Evolutionary conservation across 139 green algal species (phyloP).

Genomic region (Nannochloris sp.): DNA sequence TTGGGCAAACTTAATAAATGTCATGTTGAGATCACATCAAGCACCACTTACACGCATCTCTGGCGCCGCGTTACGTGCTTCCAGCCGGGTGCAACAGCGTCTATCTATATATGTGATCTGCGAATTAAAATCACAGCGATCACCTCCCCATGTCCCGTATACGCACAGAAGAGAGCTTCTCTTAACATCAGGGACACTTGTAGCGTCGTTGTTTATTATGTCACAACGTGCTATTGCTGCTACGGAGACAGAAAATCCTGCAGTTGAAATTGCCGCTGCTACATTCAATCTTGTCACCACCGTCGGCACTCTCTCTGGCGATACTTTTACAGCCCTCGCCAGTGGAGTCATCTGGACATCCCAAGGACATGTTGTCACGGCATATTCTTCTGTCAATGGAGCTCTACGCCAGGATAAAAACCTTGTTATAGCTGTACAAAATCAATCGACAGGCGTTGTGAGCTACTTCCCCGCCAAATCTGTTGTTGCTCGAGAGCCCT

Average conservation of each 20-base stretch:
- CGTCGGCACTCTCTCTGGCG: neutral
- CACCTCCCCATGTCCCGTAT: neutral
- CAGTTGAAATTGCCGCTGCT: neutral
- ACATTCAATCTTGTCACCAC: neutral
- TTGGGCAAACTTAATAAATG: too few relatives aligned
- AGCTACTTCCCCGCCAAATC: neutral
- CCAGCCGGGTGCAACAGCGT: too few relatives aligned
- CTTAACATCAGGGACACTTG: neutral
- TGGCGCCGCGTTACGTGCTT: too few relatives aligned
- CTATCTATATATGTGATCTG: too few relatives aligned
- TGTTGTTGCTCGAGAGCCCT: slow-evolving; percentile 1
- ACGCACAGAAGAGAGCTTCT: neutral
- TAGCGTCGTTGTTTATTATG: neutral
- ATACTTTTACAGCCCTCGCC: neutral
- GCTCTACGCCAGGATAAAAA: neutral
- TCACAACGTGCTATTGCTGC: neutral
- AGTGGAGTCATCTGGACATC: neutral
- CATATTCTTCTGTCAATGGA: slow-evolving; percentile 6
- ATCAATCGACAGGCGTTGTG: neutral
- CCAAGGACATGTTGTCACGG: neutral
- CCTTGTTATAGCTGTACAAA: neutral
- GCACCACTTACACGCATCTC: too few relatives aligned
- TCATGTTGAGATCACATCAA: too few relatives aligned
- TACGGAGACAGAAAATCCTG: neutral
- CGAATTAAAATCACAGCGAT: too few relatives aligned